Evolutionary conservation across 495 filamentous ascomycete species (phyloP).

Genomic region (Aspergillus affinis): DNA sequence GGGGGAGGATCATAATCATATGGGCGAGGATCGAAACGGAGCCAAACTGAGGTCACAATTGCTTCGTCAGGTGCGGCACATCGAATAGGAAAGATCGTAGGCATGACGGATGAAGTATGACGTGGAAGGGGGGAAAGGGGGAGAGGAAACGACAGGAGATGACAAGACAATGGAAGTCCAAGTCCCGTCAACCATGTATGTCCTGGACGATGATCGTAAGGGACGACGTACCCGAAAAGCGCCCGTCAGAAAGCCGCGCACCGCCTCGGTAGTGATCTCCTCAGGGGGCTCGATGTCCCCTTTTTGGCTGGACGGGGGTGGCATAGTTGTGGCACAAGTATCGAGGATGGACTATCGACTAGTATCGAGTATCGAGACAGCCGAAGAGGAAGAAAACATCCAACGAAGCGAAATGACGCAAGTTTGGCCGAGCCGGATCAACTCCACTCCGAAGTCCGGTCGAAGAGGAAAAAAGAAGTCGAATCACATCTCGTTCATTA

Average conservation of each 20-base stretch:
- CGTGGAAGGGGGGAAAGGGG: neutral
- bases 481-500: neutral
- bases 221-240: slow-evolving; percentile 43
- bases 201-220: neutral
- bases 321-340: slow-evolving; percentile 26
- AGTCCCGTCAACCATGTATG: neutral
- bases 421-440: neutral
- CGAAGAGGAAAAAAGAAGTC: neutral
- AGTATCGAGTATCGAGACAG: neutral
- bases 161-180: neutral
- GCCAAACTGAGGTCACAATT: slow-evolving; percentile 34
- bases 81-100: neutral
- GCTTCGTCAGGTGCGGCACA: neutral
- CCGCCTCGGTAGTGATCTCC: slow-evolving; percentile 41
- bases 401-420: slow-evolving; percentile 3
- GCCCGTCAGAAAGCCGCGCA: slow-evolving; percentile 45
- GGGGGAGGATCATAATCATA: slow-evolving; percentile 47
- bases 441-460: neutral
- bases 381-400: neutral
- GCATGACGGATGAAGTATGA: too few relatives aligned
- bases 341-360: too few relatives aligned
- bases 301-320: slow-evolving; percentile 38
- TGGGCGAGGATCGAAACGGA: slow-evolving; percentile 49
- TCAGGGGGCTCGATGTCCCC: slow-evolving; percentile 41
- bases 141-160: neutral